Evolutionary conservation across 768 basidiomycete genomes (phyloP), one percentile per base, ranked within the genome.

Genomic region (Russula sp.): DNA sequence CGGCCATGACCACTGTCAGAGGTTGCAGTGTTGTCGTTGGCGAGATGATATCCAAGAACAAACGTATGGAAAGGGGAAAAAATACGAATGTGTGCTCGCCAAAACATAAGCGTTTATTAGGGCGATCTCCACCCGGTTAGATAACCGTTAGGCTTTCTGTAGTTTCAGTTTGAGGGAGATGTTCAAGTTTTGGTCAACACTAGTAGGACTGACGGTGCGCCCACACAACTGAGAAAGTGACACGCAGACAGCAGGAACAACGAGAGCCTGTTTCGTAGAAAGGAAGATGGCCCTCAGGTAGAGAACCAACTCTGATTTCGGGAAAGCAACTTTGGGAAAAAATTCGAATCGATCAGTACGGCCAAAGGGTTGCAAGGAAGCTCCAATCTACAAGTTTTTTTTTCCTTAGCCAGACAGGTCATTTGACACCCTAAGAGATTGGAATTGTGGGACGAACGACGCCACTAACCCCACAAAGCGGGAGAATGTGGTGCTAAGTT

Each of bases 31-130:
- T 57, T 4, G 60, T 62, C 14, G 48, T 50, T 5, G 63, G 63
- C 10, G 60, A 62, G 22, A 64, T 20, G 60, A 62, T 18, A 64
- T 20, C 41, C 54, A 64, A 11, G 60, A 52, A 25, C 59, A 65
- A 36, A 56, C 18, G 59, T 56, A 25, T 35, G 20, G 1, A 22
- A 11, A n/a, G 36, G 13, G 25, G 14, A 18, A 50, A 13, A 50
- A 36, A 18, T 20, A 42, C 48, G 10, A 25, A 5, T 8, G 41
- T 6, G 16, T 29, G 36, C 56, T 7, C 50, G 58, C 61, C 9
- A 58, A 32, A 13, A 63, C 45, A 18, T 63, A 53, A n/a, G 25
- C 25, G 20, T 58, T 63, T 38, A 63, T 58, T 4, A 63, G 32
- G 4, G 61, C 56, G 32, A 63, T 53, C 25, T 58, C 56, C 2